Evolutionary conservation across 805 yeast genomes (phyloP).

Genomic region (Yarrowia yakushimensis): DNA sequence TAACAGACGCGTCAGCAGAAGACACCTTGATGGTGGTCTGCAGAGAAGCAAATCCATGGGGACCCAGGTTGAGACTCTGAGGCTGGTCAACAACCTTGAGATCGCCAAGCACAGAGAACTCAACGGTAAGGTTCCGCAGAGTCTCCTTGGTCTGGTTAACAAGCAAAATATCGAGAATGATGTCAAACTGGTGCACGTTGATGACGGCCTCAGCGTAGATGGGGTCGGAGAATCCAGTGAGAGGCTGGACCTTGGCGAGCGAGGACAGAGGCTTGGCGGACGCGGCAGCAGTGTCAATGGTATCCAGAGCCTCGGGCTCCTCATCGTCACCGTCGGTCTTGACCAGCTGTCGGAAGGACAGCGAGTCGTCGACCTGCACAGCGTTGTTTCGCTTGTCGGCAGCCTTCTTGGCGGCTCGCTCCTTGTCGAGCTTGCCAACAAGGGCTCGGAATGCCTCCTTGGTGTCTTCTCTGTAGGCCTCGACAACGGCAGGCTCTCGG

Average conservation of each 20-base stretch:
- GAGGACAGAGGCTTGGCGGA: conserved; percentile 45
- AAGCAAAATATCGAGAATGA: conserved; percentile 84
- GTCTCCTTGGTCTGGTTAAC: conserved; percentile 91
- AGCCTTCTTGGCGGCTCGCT: conserved; percentile 54
- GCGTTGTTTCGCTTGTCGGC: conserved; percentile 59
- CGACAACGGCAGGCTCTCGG: conserved; percentile 46
- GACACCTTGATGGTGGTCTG: conserved; percentile 90
- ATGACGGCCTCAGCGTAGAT: conserved; percentile 97
- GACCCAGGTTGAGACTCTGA: conserved; percentile 82
- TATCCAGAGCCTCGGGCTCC: conserved; percentile 50
- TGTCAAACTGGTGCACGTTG: conserved; percentile 94
- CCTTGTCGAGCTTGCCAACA: conserved; percentile 55
- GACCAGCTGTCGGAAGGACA: conserved; percentile 74
- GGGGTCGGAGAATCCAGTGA: conserved; percentile 98
- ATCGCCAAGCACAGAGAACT: conserved; percentile 94
- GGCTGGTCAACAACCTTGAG: conserved; percentile 92
- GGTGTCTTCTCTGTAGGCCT: conserved; percentile 83
- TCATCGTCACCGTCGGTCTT: conserved; percentile 45
- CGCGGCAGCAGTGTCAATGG: conserved; percentile 52
- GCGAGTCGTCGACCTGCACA: conserved; percentile 73
- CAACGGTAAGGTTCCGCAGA: conserved; percentile 84
- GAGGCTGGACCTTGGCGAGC: conserved; percentile 80
- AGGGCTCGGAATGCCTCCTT: conserved; percentile 77
- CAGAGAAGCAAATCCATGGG: conserved; percentile 93
- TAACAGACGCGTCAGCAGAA: conserved; percentile 96